Conservation (phyloP, 257 asterid genomes). For the Solanum chiquidenum region DNA sequence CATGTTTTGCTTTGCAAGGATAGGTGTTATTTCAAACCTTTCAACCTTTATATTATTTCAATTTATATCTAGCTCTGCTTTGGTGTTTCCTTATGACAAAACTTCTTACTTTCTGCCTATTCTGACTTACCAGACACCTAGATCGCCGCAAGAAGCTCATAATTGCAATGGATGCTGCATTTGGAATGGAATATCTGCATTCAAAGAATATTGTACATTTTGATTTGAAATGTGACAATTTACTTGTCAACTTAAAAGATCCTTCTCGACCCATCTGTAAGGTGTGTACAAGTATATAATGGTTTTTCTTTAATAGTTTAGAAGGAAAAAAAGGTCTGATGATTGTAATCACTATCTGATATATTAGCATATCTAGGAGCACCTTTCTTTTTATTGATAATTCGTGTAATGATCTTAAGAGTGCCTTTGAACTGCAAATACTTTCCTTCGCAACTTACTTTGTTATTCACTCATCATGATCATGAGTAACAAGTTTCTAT, state of each 20-base stretch:
- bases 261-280: slow-evolving; percentile 92
- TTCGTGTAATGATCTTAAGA: neutral
- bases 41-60: neutral
- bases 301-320: neutral
- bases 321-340: neutral
- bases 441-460: neutral
- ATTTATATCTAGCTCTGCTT: neutral
- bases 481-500: neutral
- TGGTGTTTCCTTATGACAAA: neutral
- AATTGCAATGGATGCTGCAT: slow-evolving; percentile 97
- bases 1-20: slow-evolving; percentile 71
- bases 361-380: neutral
- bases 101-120: neutral
- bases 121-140: slow-evolving; percentile 40
- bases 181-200: slow-evolving; percentile 94
- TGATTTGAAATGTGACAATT: slow-evolving; percentile 88
- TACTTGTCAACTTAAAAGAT: slow-evolving; percentile 93
- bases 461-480: neutral
- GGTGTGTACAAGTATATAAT: slow-evolving; percentile 9
- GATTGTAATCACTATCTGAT: neutral
- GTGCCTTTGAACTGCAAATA: neutral
- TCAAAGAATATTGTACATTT: slow-evolving; percentile 92
- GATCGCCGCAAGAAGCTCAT: slow-evolving; percentile 89
- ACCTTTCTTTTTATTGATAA: neutral
- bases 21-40: neutral